Percentiles rank a stretch among this genome's conserved stretches.
phyloP scores from a whole-genome alignment of 768 basidiomycete genomes.

The Tricholoma saponaceum region DNA sequence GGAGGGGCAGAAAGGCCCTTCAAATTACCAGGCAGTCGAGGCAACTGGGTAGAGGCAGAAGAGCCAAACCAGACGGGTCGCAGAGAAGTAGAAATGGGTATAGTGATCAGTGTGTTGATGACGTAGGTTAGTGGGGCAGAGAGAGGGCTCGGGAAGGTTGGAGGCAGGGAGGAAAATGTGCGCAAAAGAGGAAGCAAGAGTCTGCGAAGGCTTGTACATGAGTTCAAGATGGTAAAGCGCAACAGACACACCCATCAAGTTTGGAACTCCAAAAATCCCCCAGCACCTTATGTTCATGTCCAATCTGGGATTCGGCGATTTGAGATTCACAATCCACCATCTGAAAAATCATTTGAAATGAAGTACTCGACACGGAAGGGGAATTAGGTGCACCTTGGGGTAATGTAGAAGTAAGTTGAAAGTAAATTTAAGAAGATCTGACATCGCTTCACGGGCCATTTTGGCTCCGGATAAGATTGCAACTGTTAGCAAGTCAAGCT shows the following conservation, averaged over 20 bases:
- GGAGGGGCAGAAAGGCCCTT: slow-evolving; percentile 30
- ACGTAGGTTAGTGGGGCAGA: slow-evolving; percentile 73
- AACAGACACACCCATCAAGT: slow-evolving; percentile 60
- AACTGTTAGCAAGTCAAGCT: slow-evolving; percentile 54
- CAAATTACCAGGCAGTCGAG: slow-evolving; percentile 32
- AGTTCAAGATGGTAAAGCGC: background rate
- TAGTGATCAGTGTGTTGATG: slow-evolving; percentile 75
- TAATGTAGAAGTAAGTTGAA: slow-evolving; percentile 83
- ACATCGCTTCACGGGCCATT: slow-evolving; percentile 67
- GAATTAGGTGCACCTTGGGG: slow-evolving; percentile 52
- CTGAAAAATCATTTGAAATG: slow-evolving; percentile 17
- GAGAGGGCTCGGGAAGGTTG: slow-evolving; percentile 59
- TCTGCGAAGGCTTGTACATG: slow-evolving; percentile 29
- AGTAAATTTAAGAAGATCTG: slow-evolving; percentile 78
- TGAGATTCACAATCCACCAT: slow-evolving; percentile 45
- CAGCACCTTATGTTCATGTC: slow-evolving; percentile 44
- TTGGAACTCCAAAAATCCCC: slow-evolving; percentile 74
- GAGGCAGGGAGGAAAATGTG: slow-evolving; percentile 63
- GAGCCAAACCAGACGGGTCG: slow-evolving; percentile 60
- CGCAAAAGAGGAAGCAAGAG: slow-evolving; percentile 70
- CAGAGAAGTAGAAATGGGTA: slow-evolving; percentile 62
- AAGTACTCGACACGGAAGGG: background rate
- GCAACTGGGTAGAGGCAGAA: slow-evolving; percentile 26
- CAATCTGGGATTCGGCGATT: slow-evolving; percentile 20
- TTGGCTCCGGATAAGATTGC: slow-evolving; percentile 47